Base-by-base conservation (phyloP, 148 eudicot species). In the Salicornia ramosissima region DNA sequence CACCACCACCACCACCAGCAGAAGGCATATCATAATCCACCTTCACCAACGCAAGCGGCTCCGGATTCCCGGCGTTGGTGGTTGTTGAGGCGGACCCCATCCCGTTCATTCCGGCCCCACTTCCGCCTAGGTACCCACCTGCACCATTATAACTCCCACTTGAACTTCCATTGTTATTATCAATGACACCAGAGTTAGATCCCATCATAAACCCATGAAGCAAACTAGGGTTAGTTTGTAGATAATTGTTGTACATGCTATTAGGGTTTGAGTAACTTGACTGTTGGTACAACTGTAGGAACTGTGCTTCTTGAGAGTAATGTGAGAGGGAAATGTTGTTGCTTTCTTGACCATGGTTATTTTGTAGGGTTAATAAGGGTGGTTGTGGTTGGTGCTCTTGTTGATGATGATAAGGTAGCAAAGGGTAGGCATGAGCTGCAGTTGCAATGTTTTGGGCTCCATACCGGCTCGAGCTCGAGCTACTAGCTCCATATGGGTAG, bases 161-260 rank as follows among this genome's bases (percentile, higher is more conserved):
- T 2, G 89, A 77, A 60, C 86, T 83, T 22, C 88, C 92, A 50
- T 77, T 77, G 33, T 74, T 78, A 51, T 7, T 29, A 50, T 91
- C 91, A 78, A 85, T 77, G 1, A 80, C 87, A 6, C 68, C 52
- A 1, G 36, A 85, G 68, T 13, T 83, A 43, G 21, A 73, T 1
- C 87, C 90, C 87, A 83, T 71, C 96, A 90, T 86, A 65, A 94
- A 51, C 70, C 98, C 97, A 26, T 94, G 96, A 19, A 88, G 75
- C 86, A 85, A 79, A 43, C 71, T 82, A 13, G 91, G 96, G 80
- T 90, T 93, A 34, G 68, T 82, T 61, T 85, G 88, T 52, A 74
- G 73, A 46, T 84, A 84, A 47, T 33, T 78, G 42, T 80, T 78
- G 65, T 72, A 77, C 72, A 78, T 45, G 67, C 30, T 63, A 52